Conservation (phyloP, 1,284 basidiomycete genomes). For the Trichosporon coremiiforme region DNA sequence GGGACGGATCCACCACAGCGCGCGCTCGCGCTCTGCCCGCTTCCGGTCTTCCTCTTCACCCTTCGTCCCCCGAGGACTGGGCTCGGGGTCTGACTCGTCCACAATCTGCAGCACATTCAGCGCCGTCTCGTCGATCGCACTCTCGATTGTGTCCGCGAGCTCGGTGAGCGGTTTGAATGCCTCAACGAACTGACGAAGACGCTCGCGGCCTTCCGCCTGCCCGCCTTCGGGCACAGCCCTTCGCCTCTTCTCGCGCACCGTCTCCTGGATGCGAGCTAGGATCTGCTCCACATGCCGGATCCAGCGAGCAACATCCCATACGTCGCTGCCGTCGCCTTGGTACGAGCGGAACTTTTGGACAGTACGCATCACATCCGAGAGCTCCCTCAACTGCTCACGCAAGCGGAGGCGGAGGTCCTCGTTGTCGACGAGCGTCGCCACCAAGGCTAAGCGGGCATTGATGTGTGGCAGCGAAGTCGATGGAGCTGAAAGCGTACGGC, state of each 20-base stretch:
- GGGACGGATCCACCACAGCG: constrained; percentile 68
- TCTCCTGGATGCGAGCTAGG: constrained; percentile 30
- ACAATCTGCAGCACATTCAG: constrained; percentile 32
- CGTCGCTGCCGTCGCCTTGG: constrained; percentile 66
- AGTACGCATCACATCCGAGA: constrained; percentile 74
- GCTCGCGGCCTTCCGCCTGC: constrained; percentile 28
- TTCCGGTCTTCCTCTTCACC: constrained; percentile 33
- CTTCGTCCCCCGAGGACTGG: constrained; percentile 29
- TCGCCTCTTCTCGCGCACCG: constrained; percentile 21
- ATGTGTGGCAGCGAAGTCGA: constrained; percentile 76
- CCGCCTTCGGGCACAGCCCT: constrained; percentile 8
- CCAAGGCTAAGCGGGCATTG: constrained; percentile 71
- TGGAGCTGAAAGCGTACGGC: constrained; percentile 60
- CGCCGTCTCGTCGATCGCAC: constrained; percentile 60
- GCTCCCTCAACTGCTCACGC: constrained; percentile 62
- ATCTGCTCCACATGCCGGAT: constrained; percentile 42
- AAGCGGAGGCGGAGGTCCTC: constrained; percentile 72
- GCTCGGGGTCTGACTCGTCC: constrained; percentile 36
- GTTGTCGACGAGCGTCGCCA: constrained; percentile 70
- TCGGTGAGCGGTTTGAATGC: constrained; percentile 63
- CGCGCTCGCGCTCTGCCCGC: constrained; percentile 40
- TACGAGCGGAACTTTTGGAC: constrained; percentile 76
- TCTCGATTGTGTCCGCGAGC: constrained; percentile 65
- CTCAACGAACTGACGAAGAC: constrained; percentile 60
- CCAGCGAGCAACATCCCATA: constrained; percentile 50